Evolutionary conservation across 257 asterid species (phyloP).

Genomic region (Solanum megistacrolobum): DNA sequence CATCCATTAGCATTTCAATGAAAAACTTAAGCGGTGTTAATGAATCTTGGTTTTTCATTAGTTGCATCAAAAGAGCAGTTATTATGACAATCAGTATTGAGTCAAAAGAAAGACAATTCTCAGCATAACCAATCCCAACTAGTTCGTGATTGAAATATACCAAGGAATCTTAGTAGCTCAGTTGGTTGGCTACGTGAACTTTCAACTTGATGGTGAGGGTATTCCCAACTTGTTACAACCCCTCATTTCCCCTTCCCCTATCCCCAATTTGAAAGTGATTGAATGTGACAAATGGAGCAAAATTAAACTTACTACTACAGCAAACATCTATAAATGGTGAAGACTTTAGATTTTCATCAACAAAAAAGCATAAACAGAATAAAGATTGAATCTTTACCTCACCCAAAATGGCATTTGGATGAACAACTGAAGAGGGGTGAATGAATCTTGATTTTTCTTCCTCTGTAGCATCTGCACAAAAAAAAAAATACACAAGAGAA

Average conservation of each 20-base stretch:
- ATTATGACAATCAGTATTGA: not conserved
- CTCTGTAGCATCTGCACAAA: constrained; percentile 33
- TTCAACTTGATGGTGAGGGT: not conserved
- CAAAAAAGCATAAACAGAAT: not conserved
- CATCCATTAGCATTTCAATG: constrained; percentile 63
- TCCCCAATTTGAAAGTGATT: not conserved
- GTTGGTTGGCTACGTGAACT: not conserved
- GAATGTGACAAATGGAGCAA: not conserved
- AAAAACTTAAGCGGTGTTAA: constrained; percentile 67
- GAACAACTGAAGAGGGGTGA: constrained; percentile 79
- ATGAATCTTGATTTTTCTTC: constrained; percentile 29
- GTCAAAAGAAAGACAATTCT: not conserved
- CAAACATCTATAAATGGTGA: not conserved
- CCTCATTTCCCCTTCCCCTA: not conserved
- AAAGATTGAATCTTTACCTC: constrained; percentile 33
- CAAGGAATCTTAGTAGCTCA: not conserved
- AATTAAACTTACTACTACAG: not conserved
- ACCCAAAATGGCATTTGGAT: constrained; percentile 64
- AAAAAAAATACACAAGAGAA: not conserved
- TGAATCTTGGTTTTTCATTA: constrained; percentile 15
- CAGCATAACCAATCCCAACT: not conserved
- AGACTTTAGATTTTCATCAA: not conserved
- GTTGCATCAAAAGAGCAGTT: not conserved
- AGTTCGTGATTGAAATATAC: not conserved
- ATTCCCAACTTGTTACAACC: not conserved